Base-by-base conservation (phyloP, 83 land plant genomes). In the Picea abies region DNA sequence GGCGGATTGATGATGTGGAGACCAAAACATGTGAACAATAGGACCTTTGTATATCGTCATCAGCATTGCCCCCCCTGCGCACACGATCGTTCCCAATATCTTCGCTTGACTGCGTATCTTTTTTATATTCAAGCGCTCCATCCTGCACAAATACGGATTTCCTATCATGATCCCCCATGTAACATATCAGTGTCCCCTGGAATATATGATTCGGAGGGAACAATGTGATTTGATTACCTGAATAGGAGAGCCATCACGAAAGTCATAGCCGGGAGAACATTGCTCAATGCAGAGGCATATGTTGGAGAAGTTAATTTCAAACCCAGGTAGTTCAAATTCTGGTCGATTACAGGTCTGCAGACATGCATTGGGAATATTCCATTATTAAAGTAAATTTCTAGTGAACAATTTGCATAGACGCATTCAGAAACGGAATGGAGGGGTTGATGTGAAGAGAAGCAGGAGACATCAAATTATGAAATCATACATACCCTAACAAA, bases 241-340 rank as follows among this genome's bases (percentile, higher is more conserved):
- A 56, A 56, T 3, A 56, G 4, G 3, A 56, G 83, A n/a, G 95
- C 95, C 71, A 93, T 81, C 73, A 93, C 37, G 76, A 93, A 93
- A 12, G 95, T 89, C 73, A 89, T 47, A 6, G 95, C 95, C 4
- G 95, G 95, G 3, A 87, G 82, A 10, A 87, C 49, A 60, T 93
- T 93, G 19, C n/a, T 82, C 37, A 93, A 80, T 4, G 95, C 95
- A 75, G 89, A 86, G 0, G 87, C 85, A 29, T 87, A 86, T 1
- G 93, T 93, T 25, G 95, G 88, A n/a, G 88, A 82, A 0, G 91
- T 80, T 56, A 84, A 56, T 63, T 89, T 85, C 70, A 93, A 83
- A 2, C 93, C 95, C 12, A 89, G 39, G 52, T 89, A 93, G 83
- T 90, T 91, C 17, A 91, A 66, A 37, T 84, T 60, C 82, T 90